Conservation (phyloP, 1,284 basidiomycete genomes). For the Rhodotorula sp. region DNA sequence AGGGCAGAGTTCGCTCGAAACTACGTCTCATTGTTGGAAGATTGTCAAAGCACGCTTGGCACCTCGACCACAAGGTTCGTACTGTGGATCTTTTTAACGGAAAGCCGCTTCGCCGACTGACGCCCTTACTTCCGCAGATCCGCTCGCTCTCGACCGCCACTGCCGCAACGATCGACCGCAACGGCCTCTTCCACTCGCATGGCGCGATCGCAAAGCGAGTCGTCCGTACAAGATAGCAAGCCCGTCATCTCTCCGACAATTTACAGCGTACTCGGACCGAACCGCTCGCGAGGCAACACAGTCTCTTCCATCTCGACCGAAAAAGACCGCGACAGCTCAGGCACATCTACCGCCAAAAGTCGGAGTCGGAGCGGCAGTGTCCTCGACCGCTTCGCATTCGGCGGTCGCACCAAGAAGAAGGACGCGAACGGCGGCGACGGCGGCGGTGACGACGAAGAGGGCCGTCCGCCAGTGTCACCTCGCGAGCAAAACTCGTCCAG, state of each 20-base stretch:
- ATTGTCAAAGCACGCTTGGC: not conserved
- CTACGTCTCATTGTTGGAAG: constrained; percentile 5
- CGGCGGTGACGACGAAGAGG: not conserved
- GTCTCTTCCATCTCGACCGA: constrained; percentile 3
- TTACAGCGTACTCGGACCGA: constrained; percentile 20
- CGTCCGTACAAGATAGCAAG: not conserved
- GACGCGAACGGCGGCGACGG: not conserved
- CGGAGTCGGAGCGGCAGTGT: constrained; percentile 26
- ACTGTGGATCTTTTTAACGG: too few species aligned
- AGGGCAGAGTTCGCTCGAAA: constrained; percentile 1
- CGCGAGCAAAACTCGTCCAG: not conserved
- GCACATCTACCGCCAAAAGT: not conserved
- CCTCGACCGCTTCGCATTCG: constrained; percentile 27
- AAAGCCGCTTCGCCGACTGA: not conserved
- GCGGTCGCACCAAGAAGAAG: constrained; percentile 5
- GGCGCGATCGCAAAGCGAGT: constrained; percentile 31
- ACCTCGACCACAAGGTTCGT: not conserved
- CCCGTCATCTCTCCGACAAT: not conserved
- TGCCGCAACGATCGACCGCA: not conserved
- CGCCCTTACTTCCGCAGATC: not conserved
- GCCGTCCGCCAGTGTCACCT: not conserved
- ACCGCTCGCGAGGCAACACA: constrained; percentile 10
- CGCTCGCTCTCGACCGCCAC: constrained; percentile 12
- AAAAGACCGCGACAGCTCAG: not conserved
- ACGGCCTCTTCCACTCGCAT: constrained; percentile 13